Evolutionary conservation across 257 asterid species (phyloP), one percentile per base, ranked within the genome.

Genomic region (Jasminum sambac): DNA sequence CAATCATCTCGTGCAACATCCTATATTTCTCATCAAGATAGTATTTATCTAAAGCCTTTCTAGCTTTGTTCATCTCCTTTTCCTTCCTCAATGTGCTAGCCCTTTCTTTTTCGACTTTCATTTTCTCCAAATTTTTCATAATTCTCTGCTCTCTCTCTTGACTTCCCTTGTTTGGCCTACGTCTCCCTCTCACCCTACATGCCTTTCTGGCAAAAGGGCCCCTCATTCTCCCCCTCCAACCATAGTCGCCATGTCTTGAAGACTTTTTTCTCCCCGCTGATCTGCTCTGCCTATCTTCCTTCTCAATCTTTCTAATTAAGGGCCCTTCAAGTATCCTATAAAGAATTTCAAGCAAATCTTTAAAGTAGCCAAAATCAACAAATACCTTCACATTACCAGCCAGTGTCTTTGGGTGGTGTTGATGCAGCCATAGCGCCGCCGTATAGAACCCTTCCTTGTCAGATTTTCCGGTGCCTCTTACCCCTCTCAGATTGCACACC

Each of bases 381-480:
- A 80, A 6, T 0, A 44, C 25, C 46, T 66, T 48, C 1, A 79
- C 60, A 67, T 83, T 80, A 59, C 75, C 19, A 2, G 84, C 81
- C 38, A 78, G 69, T n/a, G 85, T 83, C 58, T 73, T 78, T 5
- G 88, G 85, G 30, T 83, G 88, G 40, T 65, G 65, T 9, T 69
- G 25, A 34, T 80, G 78, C 57, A 78, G 36, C 88, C 88, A 80
- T 11, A 83, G 50, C 4, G 84, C 83, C 4, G 82, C 70, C 5
- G 76, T 11, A 30, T 83, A 83, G 69, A 77, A 83, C 21, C 73
- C 78, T 66, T 83, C 80, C 63, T 77, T 80, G 61, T 83, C 88
- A 2, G 78, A 66, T 58, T 81, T 81, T 12, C 87, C 87, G 9
- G 87, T 83, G 14, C 87, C 87, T 13, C 87, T 60, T 10, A 80